phyloP scores from a whole-genome alignment of 1,284 basidiomycete species.

The Apiotrichum gamsii region DNA sequence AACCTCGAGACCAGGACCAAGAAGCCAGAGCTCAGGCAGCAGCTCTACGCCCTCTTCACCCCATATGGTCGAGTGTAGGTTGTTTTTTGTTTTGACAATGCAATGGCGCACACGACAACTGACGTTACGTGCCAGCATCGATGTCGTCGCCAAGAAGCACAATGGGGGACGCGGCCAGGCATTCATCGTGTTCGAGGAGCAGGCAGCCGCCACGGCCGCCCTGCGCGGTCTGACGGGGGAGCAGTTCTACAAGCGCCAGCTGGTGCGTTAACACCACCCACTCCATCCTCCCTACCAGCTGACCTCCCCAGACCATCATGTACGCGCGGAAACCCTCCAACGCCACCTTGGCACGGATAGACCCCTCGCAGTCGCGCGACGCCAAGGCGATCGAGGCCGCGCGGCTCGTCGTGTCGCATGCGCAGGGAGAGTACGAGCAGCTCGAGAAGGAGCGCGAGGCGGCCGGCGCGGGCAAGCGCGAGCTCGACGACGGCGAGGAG shows the following conservation, averaged over 20 bases:
- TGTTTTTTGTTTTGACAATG: too few species aligned
- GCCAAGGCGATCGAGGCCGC: conserved; percentile 42
- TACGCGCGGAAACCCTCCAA: conserved; percentile 82
- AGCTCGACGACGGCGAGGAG: conserved; percentile 57
- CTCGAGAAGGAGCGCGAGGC: conserved; percentile 60
- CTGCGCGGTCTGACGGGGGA: conserved; percentile 85
- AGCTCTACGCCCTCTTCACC: conserved; percentile 84
- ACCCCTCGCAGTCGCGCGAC: conserved; percentile 60
- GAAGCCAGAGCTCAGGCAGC: conserved; percentile 79
- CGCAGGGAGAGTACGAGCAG: conserved; percentile 50
- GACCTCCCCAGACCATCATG: conserved; percentile 52
- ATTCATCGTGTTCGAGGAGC: conserved; percentile 89
- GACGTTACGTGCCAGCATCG: conserved; percentile 56
- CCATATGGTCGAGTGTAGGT: conserved; percentile 76
- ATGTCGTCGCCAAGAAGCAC: conserved; percentile 83
- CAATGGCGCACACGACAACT: too few species aligned
- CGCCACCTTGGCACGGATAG: conserved; percentile 57
- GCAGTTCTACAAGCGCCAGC: conserved; percentile 61
- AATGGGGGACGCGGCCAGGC: conserved; percentile 88
- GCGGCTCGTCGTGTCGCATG: conserved; percentile 46
- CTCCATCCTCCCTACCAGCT: too few species aligned
- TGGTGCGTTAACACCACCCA: conserved; percentile 25
- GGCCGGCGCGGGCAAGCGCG: conserved; percentile 53
- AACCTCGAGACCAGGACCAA: conserved; percentile 92
- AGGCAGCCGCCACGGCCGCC: conserved; percentile 80